Conservation (phyloP, 108 stramenopile species). For the Cyclotella choctawhatcheeana region DNA sequence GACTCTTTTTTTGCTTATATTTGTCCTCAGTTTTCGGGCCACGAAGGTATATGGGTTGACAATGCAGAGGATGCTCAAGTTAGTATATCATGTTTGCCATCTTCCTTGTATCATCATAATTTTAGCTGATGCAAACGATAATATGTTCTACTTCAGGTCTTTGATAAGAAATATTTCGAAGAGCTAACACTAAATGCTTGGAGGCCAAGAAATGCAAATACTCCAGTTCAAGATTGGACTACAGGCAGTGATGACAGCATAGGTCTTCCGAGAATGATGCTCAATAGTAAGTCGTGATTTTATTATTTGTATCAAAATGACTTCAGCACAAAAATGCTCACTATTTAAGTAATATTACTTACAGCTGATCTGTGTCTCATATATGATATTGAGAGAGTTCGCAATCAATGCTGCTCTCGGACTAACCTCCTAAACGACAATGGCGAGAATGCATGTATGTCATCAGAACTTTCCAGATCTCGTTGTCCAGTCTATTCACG, state of each 20-base stretch:
- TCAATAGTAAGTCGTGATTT: conserved; percentile 24
- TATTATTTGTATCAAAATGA: background rate
- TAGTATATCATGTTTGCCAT: background rate
- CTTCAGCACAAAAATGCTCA: background rate
- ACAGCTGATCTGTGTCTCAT: conserved; percentile 46
- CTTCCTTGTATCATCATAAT: background rate
- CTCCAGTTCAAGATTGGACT: conserved; percentile 26
- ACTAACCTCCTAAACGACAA: conserved; percentile 35
- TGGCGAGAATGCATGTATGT: conserved; percentile 29
- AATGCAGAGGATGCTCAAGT: conserved; percentile 30
- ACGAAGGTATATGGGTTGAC: conserved; percentile 48
- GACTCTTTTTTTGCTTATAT: background rate
- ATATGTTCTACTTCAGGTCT: conserved; percentile 7
- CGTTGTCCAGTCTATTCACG: conserved; percentile 18
- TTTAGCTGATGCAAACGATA: no score
- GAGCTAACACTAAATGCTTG: conserved; percentile 38
- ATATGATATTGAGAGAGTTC: conserved; percentile 34
- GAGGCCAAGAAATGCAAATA: conserved; percentile 20
- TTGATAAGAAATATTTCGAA: conserved; percentile 45
- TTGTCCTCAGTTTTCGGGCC: conserved; percentile 39
- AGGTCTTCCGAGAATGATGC: conserved; percentile 48
- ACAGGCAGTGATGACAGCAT: background rate
- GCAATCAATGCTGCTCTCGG: conserved; percentile 39
- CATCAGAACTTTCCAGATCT: background rate
- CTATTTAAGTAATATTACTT: background rate